A percentile compares a stretch with the other conserved stretches of the same genome.
Evolutionary conservation across 495 filamentous ascomycete species (phyloP).

Genomic region (Xylaria venustula): DNA sequence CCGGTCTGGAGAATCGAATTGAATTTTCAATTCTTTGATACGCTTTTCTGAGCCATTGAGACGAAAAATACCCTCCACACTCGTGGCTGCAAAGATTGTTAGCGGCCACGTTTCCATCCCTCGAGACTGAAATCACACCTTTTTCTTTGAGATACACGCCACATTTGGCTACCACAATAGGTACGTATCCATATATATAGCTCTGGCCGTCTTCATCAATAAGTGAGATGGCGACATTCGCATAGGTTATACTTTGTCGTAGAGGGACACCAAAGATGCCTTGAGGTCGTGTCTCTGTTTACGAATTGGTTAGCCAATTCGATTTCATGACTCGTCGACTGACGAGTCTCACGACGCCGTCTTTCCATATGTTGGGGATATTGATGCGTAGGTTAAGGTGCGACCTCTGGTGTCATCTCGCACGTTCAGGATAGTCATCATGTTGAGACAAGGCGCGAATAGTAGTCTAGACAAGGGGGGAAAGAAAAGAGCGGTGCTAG

Average conservation of each 20-base stretch:
- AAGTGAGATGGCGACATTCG: constrained; percentile 97
- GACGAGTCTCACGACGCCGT: too few relatives aligned
- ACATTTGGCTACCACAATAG: constrained; percentile 98
- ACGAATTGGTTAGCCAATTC: constrained; percentile 14
- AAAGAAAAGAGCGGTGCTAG: background rate
- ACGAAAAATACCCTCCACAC: constrained; percentile 96
- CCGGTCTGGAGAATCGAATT: constrained; percentile 92
- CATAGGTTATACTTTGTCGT: constrained; percentile 92
- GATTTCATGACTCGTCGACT: too few relatives aligned
- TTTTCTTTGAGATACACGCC: constrained; percentile 98
- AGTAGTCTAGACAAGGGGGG: background rate
- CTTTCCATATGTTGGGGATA: background rate
- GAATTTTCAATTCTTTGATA: constrained; percentile 90
- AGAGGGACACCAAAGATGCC: constrained; percentile 94
- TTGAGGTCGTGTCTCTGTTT: constrained; percentile 38
- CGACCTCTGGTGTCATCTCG: background rate
- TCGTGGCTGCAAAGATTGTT: constrained; percentile 65
- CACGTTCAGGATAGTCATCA: background rate
- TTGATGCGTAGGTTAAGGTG: background rate
- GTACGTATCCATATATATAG: constrained; percentile 98
- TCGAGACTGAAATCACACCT: constrained; percentile 56
- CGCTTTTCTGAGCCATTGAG: constrained; percentile 95
- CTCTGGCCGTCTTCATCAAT: constrained; percentile 86
- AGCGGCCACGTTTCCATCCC: constrained; percentile 16
- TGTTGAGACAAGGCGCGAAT: background rate